Evolutionary conservation across 306 rosid species (phyloP), one percentile per base, ranked within the genome.

Genomic region (Ochetophila trinervis): DNA sequence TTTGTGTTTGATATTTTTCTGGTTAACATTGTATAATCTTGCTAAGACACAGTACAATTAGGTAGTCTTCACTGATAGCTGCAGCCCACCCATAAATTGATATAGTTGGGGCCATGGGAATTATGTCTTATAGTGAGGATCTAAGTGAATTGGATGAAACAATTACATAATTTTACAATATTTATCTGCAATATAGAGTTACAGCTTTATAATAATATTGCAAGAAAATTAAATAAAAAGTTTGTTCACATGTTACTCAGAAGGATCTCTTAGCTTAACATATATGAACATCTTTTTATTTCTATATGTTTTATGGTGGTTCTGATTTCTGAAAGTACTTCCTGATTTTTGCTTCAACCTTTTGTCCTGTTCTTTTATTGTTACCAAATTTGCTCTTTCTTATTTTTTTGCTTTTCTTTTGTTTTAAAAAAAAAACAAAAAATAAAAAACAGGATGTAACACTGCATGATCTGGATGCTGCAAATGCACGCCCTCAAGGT

Each of bases 361-460:
- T 17, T 20, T 7, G 15, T 15, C 27, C 15, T 60, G 65, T 36
- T 34, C 45, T 16, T 10, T 67, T 48, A 59, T 18, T 36, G 24
- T 20, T 49, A 1, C 36, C 13, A 34, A 16, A 59, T 14, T 34
- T 21, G 16, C 22, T 9, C 63, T 18, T 53, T 18, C 27, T 3
- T 49, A 21, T 59, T 21, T 12, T 48, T 61, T 42, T 10, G 52
- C 5, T 37, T 24, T 62, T 47, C 48, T 11, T 2, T 22, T 62
- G 22, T 19, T 60, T n/a, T n/a, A n/a, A n/a, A n/a, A n/a, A n/a
- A n/a, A n/a, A n/a, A n/a, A n/a, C n/a, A n/a, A n/a, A n/a, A n/a
- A n/a, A n/a, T n/a, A n/a, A n/a, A n/a, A n/a, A 57, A 56, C 67
- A 91, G 98, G 98, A 91, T 75, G 98, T 91, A 65, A 88, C 98